phyloP scores from a whole-genome alignment of 2,329 filamentous ascomycete genomes.

The Cladobotryum mycophilum region DNA sequence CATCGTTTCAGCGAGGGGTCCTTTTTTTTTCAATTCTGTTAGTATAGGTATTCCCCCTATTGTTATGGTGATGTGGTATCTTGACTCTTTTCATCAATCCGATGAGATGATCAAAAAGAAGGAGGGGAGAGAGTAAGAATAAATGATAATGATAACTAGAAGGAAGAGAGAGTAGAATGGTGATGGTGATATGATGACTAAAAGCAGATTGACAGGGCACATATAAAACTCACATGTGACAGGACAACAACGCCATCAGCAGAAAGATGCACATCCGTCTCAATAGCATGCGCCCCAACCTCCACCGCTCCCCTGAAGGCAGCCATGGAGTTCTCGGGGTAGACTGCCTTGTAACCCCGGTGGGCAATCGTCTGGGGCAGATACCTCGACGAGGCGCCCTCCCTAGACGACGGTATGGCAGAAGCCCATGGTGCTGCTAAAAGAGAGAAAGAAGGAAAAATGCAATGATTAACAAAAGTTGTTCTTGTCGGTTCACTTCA shows the following conservation, averaged over 20 bases:
- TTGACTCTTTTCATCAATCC: no score
- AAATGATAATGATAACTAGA: no score
- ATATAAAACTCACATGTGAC: slow-evolving; percentile 60
- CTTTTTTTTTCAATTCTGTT: slow-evolving; percentile 31
- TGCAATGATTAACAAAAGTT: no score
- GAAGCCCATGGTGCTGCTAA: slow-evolving; percentile 28
- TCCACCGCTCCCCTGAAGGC: slow-evolving; percentile 69
- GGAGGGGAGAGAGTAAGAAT: no score
- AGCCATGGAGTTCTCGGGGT: slow-evolving; percentile 80
- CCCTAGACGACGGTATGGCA: slow-evolving; percentile 24
- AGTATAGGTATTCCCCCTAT: no score
- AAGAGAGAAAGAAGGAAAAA: no score
- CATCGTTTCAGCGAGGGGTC: slow-evolving; percentile 74
- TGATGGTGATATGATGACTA: neutral
- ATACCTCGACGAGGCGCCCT: slow-evolving; percentile 14
- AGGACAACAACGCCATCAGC: slow-evolving; percentile 79
- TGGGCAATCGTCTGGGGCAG: slow-evolving; percentile 71
- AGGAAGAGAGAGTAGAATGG: no score
- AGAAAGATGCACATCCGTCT: slow-evolving; percentile 82
- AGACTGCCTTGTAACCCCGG: slow-evolving; percentile 69
- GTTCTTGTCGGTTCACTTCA: no score
- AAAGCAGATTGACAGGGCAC: neutral
- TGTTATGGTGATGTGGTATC: no score
- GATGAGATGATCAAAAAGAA: neutral
- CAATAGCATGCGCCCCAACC: slow-evolving; percentile 72